These are phyloP conservation scores for Lyophyllum atratum DNA, from an alignment of 768 basidiomycete genomes.

Conservation along the genomic window DNA sequence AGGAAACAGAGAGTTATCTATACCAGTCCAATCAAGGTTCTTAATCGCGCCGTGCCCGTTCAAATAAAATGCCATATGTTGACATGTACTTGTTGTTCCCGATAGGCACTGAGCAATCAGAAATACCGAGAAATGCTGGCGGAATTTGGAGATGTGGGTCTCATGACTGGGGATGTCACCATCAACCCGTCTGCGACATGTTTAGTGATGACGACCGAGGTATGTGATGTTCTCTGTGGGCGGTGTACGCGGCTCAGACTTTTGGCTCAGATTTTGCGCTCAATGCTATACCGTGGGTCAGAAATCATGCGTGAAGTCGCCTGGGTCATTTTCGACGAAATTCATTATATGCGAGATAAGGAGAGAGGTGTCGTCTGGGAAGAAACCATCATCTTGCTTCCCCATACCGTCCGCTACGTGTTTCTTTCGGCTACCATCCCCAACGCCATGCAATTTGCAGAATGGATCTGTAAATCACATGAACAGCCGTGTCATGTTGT, in stretches of 20 bases:
- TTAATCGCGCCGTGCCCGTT: constrained; percentile 30
- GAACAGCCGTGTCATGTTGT: constrained; percentile 99
- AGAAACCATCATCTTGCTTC: constrained; percentile 96
- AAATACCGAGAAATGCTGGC: constrained; percentile 98
- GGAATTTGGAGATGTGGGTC: constrained; percentile 95
- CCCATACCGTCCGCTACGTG: constrained; percentile 94
- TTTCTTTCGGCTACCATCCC: constrained; percentile 99
- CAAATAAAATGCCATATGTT: constrained; percentile 5
- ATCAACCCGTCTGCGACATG: constrained; percentile 97
- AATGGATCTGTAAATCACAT: constrained; percentile 98
- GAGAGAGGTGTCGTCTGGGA: constrained; percentile 99
- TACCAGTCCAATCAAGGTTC: constrained; percentile 98
- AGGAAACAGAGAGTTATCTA: constrained; percentile 97
- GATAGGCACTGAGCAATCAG: constrained; percentile 94
- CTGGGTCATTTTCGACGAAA: constrained; percentile 99
- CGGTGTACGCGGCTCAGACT: not conserved
- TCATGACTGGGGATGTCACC: constrained; percentile 99
- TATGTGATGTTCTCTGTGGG: constrained; percentile 32
- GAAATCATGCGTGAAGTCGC: constrained; percentile 99
- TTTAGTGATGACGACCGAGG: constrained; percentile 99
- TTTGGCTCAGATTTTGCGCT: constrained; percentile 82
- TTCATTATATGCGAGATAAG: constrained; percentile 99
- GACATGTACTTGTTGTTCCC: constrained; percentile 20
- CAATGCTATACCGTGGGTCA: constrained; percentile 98
- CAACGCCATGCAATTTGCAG: constrained; percentile 98